Evolutionary conservation across 1,284 basidiomycete genomes (phyloP).

Genomic region (Kwoniella shivajii): DNA sequence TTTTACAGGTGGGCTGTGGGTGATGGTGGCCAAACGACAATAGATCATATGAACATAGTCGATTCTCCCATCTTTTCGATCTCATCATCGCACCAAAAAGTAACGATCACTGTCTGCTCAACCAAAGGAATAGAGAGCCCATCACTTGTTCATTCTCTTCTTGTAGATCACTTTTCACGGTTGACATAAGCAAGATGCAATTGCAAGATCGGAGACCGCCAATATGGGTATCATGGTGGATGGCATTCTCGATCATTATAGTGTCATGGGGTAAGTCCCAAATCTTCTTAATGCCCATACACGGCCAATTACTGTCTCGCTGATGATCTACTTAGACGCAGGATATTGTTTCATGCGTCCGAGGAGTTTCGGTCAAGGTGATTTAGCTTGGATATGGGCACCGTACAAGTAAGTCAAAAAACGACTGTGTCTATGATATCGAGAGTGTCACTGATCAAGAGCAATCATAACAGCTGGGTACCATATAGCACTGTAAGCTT

Average conservation of each 20-base stretch:
- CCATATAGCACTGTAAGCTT: constrained; percentile 28
- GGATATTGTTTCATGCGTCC: constrained; percentile 71
- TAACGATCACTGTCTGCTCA: too few relatives aligned
- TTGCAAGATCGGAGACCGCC: constrained; percentile 42
- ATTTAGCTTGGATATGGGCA: constrained; percentile 84
- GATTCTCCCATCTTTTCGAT: too few relatives aligned
- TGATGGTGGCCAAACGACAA: too few relatives aligned
- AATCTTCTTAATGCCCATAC: not conserved
- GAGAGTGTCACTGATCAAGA: too few relatives aligned
- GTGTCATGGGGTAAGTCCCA: constrained; percentile 49
- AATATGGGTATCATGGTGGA: constrained; percentile 70
- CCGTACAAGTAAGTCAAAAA: constrained; percentile 62
- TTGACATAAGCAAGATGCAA: constrained; percentile 3
- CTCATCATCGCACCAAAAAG: too few relatives aligned
- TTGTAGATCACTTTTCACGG: too few relatives aligned
- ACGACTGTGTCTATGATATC: too few relatives aligned
- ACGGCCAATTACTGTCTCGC: constrained; percentile 58
- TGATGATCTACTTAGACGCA: constrained; percentile 57
- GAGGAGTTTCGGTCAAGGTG: constrained; percentile 71
- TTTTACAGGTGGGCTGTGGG: too few relatives aligned
- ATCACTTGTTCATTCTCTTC: too few relatives aligned
- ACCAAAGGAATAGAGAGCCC: too few relatives aligned
- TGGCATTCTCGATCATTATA: constrained; percentile 62
- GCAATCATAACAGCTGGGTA: constrained; percentile 20
- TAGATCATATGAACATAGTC: too few relatives aligned